phyloP scores from a whole-genome alignment of 2,329 filamentous ascomycete species.

The Fusarium dimerum region DNA sequence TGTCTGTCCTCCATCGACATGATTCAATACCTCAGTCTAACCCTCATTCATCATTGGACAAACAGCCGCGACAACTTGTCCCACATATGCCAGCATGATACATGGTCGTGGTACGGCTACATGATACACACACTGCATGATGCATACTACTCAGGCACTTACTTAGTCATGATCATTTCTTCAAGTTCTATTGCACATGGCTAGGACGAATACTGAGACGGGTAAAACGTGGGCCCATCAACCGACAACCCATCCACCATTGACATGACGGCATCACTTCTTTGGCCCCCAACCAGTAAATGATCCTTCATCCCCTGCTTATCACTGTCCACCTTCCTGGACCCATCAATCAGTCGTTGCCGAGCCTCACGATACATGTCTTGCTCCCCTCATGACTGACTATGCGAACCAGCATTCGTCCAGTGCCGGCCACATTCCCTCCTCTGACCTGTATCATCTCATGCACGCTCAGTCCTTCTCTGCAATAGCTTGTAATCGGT shows the following conservation, averaged over 20 bases:
- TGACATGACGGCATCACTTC: background rate
- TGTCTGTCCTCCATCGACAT: constrained; percentile 4
- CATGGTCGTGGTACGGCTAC: constrained; percentile 2
- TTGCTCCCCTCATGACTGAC: constrained; percentile 10
- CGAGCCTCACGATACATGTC: constrained; percentile 22
- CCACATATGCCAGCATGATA: no score
- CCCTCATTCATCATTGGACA: constrained; percentile 28
- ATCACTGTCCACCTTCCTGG: constrained; percentile 19
- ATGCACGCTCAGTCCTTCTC: constrained; percentile 81
- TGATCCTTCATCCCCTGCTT: constrained; percentile 24
- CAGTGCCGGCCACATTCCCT: constrained; percentile 8
- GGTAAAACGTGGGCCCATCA: constrained; percentile 19
- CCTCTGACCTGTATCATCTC: constrained; percentile 20
- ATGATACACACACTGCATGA: no score
- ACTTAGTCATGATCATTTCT: constrained; percentile 6
- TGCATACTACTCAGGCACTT: constrained; percentile 14
- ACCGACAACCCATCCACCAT: constrained; percentile 12
- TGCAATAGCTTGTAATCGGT: constrained; percentile 94
- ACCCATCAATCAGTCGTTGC: constrained; percentile 16
- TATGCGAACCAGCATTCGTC: constrained; percentile 12
- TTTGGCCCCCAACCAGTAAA: background rate
- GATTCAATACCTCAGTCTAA: constrained; percentile 21
- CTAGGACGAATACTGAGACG: constrained; percentile 27
- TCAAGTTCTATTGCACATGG: constrained; percentile 32
- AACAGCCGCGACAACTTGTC: constrained; percentile 22